Percentiles rank a stretch among this genome's conserved stretches.
phyloP scores from a whole-genome alignment of 1,284 basidiomycete species.

The Ganoderma lucidum region DNA sequence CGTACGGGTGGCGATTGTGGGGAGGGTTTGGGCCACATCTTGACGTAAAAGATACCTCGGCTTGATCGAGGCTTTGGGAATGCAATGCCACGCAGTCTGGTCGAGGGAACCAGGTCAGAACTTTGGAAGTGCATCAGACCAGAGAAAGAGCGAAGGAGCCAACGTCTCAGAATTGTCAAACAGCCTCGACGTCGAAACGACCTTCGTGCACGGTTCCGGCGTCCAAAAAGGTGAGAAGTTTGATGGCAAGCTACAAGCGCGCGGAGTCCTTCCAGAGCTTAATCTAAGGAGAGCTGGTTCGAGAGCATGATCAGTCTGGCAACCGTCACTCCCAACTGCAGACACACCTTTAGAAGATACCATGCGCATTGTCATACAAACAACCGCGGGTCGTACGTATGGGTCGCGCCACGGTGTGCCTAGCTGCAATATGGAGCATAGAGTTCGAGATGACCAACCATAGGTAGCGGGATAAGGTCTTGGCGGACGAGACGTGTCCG shows the following conservation, averaged over 20 bases:
- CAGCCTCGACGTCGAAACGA: not conserved
- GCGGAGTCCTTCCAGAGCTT: not conserved
- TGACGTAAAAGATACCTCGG: not conserved
- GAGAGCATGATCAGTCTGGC: conserved; percentile 5
- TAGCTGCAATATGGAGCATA: not conserved
- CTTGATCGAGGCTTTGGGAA: not conserved
- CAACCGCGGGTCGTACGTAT: not conserved
- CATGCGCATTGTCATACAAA: no score
- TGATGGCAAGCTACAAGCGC: not conserved
- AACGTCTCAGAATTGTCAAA: not conserved
- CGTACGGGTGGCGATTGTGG: not conserved
- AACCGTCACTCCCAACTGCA: not conserved
- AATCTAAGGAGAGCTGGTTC: not conserved
- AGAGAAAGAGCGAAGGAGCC: not conserved
- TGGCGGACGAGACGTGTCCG: not conserved
- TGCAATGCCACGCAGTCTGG: not conserved
- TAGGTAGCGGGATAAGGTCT: not conserved
- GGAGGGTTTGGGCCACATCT: not conserved
- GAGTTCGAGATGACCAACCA: not conserved
- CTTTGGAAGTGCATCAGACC: not conserved
- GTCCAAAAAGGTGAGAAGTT: not conserved
- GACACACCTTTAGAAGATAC: not conserved
- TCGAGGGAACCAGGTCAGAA: not conserved
- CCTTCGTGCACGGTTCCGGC: not conserved
- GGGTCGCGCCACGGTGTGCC: not conserved